Evolutionary conservation across 306 rosid genomes (phyloP).

Genomic region (Cercis canadensis): DNA sequence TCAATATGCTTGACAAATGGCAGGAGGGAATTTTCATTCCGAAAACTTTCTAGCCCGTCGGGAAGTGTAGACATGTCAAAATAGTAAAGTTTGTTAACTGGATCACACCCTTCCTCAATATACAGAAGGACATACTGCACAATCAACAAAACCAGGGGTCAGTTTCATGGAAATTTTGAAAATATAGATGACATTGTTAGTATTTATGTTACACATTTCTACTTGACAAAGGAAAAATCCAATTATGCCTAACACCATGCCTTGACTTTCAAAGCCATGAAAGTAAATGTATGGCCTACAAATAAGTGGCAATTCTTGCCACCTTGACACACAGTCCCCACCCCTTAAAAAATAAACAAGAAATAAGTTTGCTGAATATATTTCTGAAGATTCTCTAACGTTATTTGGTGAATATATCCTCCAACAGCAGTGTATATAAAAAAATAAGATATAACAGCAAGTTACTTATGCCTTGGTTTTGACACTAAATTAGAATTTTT

Average conservation of each 20-base stretch:
- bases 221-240: constrained; percentile 29
- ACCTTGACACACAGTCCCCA: too few relatives aligned
- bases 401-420: constrained; percentile 13
- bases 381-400: background rate
- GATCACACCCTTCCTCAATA: constrained; percentile 81
- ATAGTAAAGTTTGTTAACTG: constrained; percentile 89
- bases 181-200: constrained; percentile 14
- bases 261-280: constrained; percentile 27
- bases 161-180: constrained; percentile 17
- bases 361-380: too few relatives aligned
- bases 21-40: constrained; percentile 63
- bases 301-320: too few relatives aligned
- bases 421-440: constrained; percentile 8
- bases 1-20: constrained; percentile 81
- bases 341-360: background rate
- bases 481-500: background rate
- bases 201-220: constrained; percentile 8
- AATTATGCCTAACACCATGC: constrained; percentile 10
- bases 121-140: constrained; percentile 70
- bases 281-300: constrained; percentile 15
- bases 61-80: constrained; percentile 76
- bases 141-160: constrained; percentile 31
- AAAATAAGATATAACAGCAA: background rate
- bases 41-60: constrained; percentile 69
- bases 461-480: background rate